Evolutionary conservation across 805 yeast genomes (phyloP).

Genomic region (Candida ulmi): DNA sequence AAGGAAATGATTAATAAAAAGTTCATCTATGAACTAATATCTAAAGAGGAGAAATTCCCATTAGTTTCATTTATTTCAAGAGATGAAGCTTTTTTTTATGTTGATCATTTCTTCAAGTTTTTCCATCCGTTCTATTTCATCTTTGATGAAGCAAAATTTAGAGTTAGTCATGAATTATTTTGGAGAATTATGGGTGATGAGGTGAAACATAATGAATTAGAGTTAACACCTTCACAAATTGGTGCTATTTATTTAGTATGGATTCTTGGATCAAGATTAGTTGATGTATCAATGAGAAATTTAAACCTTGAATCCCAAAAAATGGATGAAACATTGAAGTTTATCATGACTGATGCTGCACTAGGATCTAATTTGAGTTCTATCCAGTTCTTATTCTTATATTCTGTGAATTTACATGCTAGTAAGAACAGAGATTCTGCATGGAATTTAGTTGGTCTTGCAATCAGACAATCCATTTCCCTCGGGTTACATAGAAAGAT

Average conservation of each 20-base stretch:
- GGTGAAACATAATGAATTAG: conserved; percentile 1
- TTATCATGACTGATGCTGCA: conserved; percentile 37
- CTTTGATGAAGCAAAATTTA: conserved; percentile 30
- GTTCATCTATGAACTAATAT: conserved; percentile 8
- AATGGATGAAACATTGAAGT: conserved; percentile 35
- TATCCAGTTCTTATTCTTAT: conserved; percentile 35
- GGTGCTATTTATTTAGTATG: conserved; percentile 44
- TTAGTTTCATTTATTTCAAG: conserved; percentile 27
- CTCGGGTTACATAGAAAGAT: conserved; percentile 41
- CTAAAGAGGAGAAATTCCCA: conserved; percentile 29
- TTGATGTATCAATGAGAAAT: conserved; percentile 14
- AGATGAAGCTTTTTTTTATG: conserved; percentile 32
- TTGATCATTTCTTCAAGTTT: conserved; percentile 33
- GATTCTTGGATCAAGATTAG: conserved; percentile 22
- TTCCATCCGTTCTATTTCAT: conserved; percentile 40
- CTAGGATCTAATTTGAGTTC: conserved; percentile 40
- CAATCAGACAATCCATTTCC: conserved; percentile 42
- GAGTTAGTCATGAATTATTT: conserved; percentile 30
- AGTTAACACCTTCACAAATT: conserved; percentile 20
- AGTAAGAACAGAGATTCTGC: conserved; percentile 42
- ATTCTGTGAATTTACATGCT: conserved; percentile 39
- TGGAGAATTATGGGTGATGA: conserved; percentile 23
- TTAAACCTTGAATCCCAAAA: conserved; percentile 19
- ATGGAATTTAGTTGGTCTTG: conserved; percentile 41
- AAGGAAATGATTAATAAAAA: conserved; percentile 9